Evolutionary conservation across 2,329 filamentous ascomycete species (phyloP).

Genomic region (Ciborinia camelliae): DNA sequence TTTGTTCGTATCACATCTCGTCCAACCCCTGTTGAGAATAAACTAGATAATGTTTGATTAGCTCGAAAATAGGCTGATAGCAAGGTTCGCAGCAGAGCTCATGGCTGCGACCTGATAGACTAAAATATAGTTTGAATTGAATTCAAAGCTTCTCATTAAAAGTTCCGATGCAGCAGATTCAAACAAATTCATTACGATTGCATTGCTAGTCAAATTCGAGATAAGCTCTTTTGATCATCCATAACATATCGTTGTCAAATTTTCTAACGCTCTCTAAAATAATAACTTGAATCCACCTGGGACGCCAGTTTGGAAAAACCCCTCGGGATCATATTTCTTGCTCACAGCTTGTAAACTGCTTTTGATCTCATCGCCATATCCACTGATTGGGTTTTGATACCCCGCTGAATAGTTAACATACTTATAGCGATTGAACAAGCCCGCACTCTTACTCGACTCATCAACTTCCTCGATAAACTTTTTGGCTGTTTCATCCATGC

Average conservation of each 20-base stretch:
- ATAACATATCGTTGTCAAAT: background rate
- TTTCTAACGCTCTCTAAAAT: background rate
- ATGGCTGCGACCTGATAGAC: background rate
- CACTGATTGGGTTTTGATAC: background rate
- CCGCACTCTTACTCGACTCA: background rate
- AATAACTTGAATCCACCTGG: constrained; percentile 12
- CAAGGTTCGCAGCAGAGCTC: too few relatives aligned
- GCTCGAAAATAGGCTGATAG: too few relatives aligned
- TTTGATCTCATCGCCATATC: background rate
- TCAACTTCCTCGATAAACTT: constrained; percentile 2
- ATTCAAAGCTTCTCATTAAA: background rate
- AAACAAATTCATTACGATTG: background rate
- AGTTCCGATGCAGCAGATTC: background rate
- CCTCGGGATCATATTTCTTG: constrained; percentile 16
- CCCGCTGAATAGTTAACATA: constrained; percentile 2
- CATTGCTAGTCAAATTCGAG: background rate
- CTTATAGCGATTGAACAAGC: background rate
- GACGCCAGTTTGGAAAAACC: constrained; percentile 1
- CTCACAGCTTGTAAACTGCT: background rate
- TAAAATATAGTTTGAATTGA: background rate
- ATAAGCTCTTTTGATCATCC: background rate
- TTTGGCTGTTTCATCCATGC: background rate
- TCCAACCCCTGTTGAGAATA: too few relatives aligned
- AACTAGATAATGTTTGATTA: too few relatives aligned
- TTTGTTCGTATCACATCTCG: background rate